Base-by-base conservation (phyloP, 2,329 filamentous ascomycete genomes). In the Malbranchea zuffiana region DNA sequence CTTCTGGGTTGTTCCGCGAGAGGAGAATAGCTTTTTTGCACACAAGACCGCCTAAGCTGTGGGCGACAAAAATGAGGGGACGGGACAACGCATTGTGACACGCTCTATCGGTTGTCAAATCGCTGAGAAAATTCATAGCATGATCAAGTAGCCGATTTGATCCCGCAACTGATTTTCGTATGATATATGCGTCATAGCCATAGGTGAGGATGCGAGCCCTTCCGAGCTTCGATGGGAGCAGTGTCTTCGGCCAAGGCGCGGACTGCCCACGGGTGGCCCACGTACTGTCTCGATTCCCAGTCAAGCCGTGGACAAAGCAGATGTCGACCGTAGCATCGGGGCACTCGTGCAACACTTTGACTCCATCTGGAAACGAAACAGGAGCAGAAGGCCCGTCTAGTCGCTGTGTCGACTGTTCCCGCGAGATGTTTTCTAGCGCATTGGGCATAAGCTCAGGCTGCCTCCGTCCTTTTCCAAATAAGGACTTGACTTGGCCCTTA, bases 21-120 rank as follows among this genome's bases (percentile, higher is more conserved):
- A 47, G 38, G 0, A 56, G 39, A 24, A 63, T 44, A 4, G 60
- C 57, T 29, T 59, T 37, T 41, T 67, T 57, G 44, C 53, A 61
- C 7, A 37, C 20, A 5, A 37, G 34, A 12, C 34, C 34, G 4
- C 34, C 34, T 4, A 30, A 18, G 25, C 34, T 20, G 19, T 37
- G 25, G 7, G 26, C 24, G 5, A 37, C 25, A 18, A 37, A 30
- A 6, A 37, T 37, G 2, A 37, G n/a, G 1, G 34, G 24, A 20
- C 23, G 34, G 18, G 12, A 30, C 10, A 25, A 37, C 5, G 32
- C 32, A 6, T 26, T 15, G 21, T 18, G 6, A 28, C 34, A 15
- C 7, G 28, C 23, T 5, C 15, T 15, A 5, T n/a, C n/a, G n/a
- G n/a, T n/a, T n/a, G 25, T 20, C 13, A 37, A 20, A 27, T 28